Evolutionary conservation across 2,329 filamentous ascomycete species (phyloP), one percentile per base, ranked within the genome.

Genomic region (Curvularia verruculosa): DNA sequence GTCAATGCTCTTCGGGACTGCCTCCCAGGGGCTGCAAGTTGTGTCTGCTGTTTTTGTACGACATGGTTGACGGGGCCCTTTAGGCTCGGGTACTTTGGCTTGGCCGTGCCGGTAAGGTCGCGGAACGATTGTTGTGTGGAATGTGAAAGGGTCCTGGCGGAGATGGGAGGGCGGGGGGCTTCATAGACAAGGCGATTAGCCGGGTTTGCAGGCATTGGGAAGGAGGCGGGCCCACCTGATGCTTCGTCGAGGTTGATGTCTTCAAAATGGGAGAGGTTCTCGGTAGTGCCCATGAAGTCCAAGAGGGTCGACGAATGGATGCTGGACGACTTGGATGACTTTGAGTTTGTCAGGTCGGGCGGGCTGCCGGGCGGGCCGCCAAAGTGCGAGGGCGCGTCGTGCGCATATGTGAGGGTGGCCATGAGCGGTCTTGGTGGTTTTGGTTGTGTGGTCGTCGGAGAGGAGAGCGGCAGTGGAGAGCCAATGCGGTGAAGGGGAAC

Each of bases 311-410:
- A 88, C 36, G 92, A 96, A 67, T 89, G 89, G 70, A 94, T 90
- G 48, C 92, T 96, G 5, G 91, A 96, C 26, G 92, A 92, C 78
- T 95, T 96, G 64, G 91, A 96, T 61, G 91, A 95, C 77, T 94
- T 96, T 59, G 91, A 96, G 65, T 83, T 84, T 61, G 89, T 91
- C 79, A 96, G 87, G 69, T 91, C 90, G 59, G 89, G 89, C 56
- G 89, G 89, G 64, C 89, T 91, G 75, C 84, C 85, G 45, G 88
- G 87, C 58, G 77, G 80, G 54, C 78, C 81, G 72, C 72, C 74
- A 53, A 79, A 68, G 43, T 62, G 60, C 49, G 68, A 62, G 56
- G 59, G 63, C 40, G 63, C 58, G 58, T 69, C 64, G 34, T 66
- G 64, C 41, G 66, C 54, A 55, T 72, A 73, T 28, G 66, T 65